Conservation (phyloP, 257 asterid genomes). For the Mentha longifolia region DNA sequence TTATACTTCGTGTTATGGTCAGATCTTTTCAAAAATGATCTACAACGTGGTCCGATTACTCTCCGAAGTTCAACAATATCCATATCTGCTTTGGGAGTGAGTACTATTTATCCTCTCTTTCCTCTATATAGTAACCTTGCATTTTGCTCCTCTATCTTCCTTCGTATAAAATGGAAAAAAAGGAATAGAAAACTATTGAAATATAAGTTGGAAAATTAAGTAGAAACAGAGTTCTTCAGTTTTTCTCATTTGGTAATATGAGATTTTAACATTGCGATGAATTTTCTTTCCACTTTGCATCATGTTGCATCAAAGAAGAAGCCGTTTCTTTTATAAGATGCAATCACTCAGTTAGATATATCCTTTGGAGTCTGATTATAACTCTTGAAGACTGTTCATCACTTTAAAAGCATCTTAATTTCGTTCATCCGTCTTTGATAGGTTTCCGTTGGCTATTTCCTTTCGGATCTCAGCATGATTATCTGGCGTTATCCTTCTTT, state of each 20-base stretch:
- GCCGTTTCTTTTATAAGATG: background rate
- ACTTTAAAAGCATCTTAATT: constrained; percentile 14
- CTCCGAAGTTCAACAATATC: constrained; percentile 62
- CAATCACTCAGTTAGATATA: background rate
- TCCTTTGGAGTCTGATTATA: background rate
- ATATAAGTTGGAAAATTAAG: too few species aligned
- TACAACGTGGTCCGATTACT: constrained; percentile 47
- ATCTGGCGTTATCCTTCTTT: constrained; percentile 80
- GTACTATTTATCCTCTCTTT: constrained; percentile 31
- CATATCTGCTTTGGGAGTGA: constrained; percentile 69
- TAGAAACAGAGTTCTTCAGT: background rate
- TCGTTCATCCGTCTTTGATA: constrained; percentile 37
- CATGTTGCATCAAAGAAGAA: background rate
- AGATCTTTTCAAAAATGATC: constrained; percentile 52
- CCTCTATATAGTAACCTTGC: too few species aligned
- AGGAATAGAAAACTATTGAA: too few species aligned
- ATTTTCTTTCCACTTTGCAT: background rate
- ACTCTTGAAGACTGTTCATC: background rate
- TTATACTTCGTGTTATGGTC: constrained; percentile 66
- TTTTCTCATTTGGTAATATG: background rate
- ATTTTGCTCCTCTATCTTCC: background rate
- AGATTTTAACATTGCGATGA: too few species aligned
- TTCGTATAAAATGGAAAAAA: background rate
- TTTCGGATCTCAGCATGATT: constrained; percentile 79
- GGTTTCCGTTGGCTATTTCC: constrained; percentile 82